phyloP scores from a whole-genome alignment of 2,329 filamentous ascomycete species.

The Pseudogymnoascus sp. region DNA sequence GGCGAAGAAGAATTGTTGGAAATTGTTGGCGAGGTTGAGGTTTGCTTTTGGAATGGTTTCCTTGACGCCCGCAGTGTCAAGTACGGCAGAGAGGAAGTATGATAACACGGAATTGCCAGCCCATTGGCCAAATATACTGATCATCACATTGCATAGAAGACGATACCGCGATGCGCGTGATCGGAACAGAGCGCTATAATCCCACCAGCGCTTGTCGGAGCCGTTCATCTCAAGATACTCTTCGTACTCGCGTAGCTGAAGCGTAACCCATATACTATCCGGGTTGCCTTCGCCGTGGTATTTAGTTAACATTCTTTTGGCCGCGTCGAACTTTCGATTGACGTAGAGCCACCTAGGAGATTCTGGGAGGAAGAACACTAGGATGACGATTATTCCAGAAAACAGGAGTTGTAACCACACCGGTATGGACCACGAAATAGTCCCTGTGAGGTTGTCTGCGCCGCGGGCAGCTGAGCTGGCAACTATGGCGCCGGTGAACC shows the following conservation, averaged over 20 bases:
- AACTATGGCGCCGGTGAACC: conserved; percentile 46
- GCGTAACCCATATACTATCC: conserved; percentile 43
- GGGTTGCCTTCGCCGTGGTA: conserved; percentile 46
- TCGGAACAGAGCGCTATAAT: conserved; percentile 47
- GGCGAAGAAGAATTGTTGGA: conserved; percentile 48
- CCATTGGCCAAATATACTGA: conserved; percentile 47
- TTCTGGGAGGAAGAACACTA: conserved; percentile 40
- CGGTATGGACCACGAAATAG: conserved; percentile 40
- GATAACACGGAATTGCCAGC: conserved; percentile 37
- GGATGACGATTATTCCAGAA: conserved; percentile 39
- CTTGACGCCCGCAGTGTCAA: conserved; percentile 43
- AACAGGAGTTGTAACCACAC: conserved; percentile 47
- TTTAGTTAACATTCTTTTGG: conserved; percentile 35
- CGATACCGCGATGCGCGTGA: conserved; percentile 41
- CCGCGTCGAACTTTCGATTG: conserved; percentile 33
- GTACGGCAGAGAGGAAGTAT: conserved; percentile 48
- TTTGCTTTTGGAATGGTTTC: conserved; percentile 43
- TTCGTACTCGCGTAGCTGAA: conserved; percentile 42
- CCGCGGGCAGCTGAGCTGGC: conserved; percentile 49
- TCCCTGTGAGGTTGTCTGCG: conserved; percentile 33
- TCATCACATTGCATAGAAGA: conserved; percentile 43
- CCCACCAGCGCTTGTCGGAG: conserved; percentile 49
- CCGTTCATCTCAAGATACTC: conserved; percentile 43
- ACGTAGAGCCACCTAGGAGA: conserved; percentile 39
- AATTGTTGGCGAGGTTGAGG: conserved; percentile 46